Evolutionary conservation across 2,329 filamentous ascomycete genomes (phyloP).

Genomic region (Fonsecaea nubica): DNA sequence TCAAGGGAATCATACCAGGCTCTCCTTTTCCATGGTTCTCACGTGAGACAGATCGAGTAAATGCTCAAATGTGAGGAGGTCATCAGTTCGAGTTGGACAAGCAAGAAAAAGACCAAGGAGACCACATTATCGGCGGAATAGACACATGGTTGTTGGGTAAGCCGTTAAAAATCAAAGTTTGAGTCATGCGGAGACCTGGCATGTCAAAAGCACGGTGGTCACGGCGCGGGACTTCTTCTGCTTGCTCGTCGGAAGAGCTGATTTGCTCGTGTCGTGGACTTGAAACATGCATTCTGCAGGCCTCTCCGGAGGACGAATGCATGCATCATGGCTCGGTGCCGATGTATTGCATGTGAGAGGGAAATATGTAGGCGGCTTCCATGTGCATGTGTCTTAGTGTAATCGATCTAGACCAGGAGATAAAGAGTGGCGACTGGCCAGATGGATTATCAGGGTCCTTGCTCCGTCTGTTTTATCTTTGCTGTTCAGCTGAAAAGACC

Average conservation of each 20-base stretch:
- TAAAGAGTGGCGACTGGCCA: background rate
- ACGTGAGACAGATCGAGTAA: background rate
- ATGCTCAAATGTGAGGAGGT: background rate
- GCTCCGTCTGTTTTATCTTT: background rate
- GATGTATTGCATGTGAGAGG: constrained; percentile 31
- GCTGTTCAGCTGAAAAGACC: background rate
- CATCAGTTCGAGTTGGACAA: background rate
- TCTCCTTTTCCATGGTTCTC: background rate
- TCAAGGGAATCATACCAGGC: background rate
- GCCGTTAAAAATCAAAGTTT: constrained; percentile 19
- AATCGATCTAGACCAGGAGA: constrained; percentile 20
- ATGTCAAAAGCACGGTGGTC: constrained; percentile 14
- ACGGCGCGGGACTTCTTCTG: constrained; percentile 13
- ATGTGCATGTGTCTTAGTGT: constrained; percentile 27
- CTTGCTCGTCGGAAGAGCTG: constrained; percentile 4
- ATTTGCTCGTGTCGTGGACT: constrained; percentile 11
- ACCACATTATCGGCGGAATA: constrained; percentile 12
- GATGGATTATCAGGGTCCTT: background rate
- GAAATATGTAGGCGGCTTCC: constrained; percentile 2
- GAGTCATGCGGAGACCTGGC: constrained; percentile 28
- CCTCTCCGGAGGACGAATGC: constrained; percentile 12
- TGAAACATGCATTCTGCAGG: constrained; percentile 33
- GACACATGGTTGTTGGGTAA: constrained; percentile 8
- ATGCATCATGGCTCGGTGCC: constrained; percentile 23
- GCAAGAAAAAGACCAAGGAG: background rate